Conservation (phyloP, 1,284 basidiomycete species). For the Boletus albobrunnescens region DNA sequence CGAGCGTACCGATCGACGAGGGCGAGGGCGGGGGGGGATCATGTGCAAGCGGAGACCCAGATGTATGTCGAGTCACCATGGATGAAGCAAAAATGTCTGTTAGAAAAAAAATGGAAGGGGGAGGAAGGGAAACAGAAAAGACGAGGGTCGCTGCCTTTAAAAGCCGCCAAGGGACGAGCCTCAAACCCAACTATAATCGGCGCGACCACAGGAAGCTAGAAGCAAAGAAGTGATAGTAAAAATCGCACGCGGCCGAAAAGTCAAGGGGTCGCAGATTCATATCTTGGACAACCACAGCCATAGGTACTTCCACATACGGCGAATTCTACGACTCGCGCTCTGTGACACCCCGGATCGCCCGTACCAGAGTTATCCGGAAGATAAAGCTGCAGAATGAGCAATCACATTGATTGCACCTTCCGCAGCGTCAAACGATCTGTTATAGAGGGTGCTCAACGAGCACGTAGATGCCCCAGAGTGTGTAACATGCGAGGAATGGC, state of each 20-base stretch:
- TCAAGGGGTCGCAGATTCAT: background rate
- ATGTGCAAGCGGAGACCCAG: background rate
- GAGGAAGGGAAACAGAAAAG: background rate
- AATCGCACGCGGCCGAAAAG: background rate
- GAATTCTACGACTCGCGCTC: background rate
- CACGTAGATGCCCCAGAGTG: background rate
- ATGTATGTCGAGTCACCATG: conserved; percentile 8
- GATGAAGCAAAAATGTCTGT: background rate
- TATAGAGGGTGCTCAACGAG: background rate
- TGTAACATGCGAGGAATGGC: background rate
- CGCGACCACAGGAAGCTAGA: conserved; percentile 6
- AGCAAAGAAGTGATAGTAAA: conserved; percentile 5
- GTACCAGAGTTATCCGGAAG: background rate
- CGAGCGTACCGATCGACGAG: conserved; percentile 1
- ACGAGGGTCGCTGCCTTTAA: background rate
- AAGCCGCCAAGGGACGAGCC: background rate
- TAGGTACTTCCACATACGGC: background rate
- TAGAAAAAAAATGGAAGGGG: conserved; percentile 4
- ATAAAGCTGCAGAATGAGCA: background rate
- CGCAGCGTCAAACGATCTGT: background rate
- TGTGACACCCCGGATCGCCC: background rate
- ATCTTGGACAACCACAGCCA: background rate
- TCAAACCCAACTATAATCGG: background rate
- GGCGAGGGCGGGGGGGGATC: conserved; percentile 3
- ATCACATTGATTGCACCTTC: conserved; percentile 1